These are phyloP conservation scores for Alliaria petiolata DNA, from an alignment of 345 rosid species.

Conservation along the genomic window DNA sequence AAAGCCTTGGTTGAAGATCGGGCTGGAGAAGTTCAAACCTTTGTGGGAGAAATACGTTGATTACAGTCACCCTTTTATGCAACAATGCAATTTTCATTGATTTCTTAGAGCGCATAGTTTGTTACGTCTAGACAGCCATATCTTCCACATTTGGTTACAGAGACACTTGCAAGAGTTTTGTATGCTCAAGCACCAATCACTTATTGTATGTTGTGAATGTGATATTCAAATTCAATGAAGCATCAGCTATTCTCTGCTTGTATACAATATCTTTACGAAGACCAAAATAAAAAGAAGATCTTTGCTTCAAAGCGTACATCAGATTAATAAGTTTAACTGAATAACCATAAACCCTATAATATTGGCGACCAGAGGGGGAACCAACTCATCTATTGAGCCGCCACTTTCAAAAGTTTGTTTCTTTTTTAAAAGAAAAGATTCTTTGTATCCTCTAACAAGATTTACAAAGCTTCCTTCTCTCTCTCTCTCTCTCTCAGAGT, in stretches of 20 bases:
- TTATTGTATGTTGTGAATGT: slow-evolving; percentile 40
- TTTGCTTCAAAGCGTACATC: not conserved
- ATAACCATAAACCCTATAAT: slow-evolving; percentile 16
- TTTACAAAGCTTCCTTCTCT: slow-evolving; percentile 1
- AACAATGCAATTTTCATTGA: slow-evolving; percentile 89
- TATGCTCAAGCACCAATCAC: slow-evolving; percentile 44
- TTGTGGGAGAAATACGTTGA: slow-evolving; percentile 92
- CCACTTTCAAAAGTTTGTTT: slow-evolving; percentile 48
- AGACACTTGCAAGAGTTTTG: slow-evolving; percentile 39
- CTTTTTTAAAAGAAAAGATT: slow-evolving; percentile 24
- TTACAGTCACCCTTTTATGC: slow-evolving; percentile 71
- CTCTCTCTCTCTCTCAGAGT: not conserved
- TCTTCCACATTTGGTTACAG: slow-evolving; percentile 25
- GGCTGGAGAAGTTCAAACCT: slow-evolving; percentile 90
- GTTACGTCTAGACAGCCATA: slow-evolving; percentile 15
- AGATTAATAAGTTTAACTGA: not conserved
- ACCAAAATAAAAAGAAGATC: not conserved
- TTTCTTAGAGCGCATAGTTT: slow-evolving; percentile 18
- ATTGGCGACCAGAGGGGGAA: slow-evolving; percentile 46
- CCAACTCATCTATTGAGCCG: slow-evolving; percentile 40
- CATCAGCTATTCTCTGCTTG: slow-evolving; percentile 4
- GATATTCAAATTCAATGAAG: slow-evolving; percentile 20
- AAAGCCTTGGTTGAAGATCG: slow-evolving; percentile 98
- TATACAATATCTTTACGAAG: not conserved
- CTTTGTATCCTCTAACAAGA: not conserved